Evolutionary conservation across 768 basidiomycete species (phyloP).

Genomic region (Auricularia cornea): DNA sequence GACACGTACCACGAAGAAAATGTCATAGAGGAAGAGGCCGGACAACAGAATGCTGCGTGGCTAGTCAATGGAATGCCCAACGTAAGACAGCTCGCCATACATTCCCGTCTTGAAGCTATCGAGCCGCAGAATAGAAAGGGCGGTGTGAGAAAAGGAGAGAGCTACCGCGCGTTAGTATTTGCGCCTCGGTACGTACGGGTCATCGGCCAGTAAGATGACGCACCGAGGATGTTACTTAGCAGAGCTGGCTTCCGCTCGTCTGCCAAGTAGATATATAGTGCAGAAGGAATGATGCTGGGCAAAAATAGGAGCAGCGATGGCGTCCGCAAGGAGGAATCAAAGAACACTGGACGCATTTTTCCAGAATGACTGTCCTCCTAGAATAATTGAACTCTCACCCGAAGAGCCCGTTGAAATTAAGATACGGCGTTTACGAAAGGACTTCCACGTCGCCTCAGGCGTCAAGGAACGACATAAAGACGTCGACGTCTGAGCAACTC

Average conservation of each 20-base stretch:
- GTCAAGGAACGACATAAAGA: constrained; percentile 41
- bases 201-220: not conserved
- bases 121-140: constrained; percentile 68
- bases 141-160: constrained; percentile 74
- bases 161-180: constrained; percentile 8
- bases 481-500: constrained; percentile 36
- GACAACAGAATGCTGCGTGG: constrained; percentile 53
- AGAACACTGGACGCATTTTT: constrained; percentile 22
- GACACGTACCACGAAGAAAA: constrained; percentile 65
- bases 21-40: constrained; percentile 87
- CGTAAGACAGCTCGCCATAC: not conserved
- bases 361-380: too few species aligned
- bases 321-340: constrained; percentile 42
- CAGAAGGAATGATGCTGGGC: constrained; percentile 54
- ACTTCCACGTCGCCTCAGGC: constrained; percentile 49
- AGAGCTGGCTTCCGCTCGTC: constrained; percentile 50
- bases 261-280: constrained; percentile 46
- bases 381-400: too few species aligned
- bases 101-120: constrained; percentile 83
- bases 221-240: constrained; percentile 59
- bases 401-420: constrained; percentile 37
- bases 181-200: not conserved
- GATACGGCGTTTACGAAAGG: constrained; percentile 40
- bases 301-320: constrained; percentile 51
- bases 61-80: not conserved